These are phyloP conservation scores for Kalaharituber pfeilii DNA, from an alignment of 2,329 filamentous ascomycete genomes.

Conservation along the genomic window DNA sequence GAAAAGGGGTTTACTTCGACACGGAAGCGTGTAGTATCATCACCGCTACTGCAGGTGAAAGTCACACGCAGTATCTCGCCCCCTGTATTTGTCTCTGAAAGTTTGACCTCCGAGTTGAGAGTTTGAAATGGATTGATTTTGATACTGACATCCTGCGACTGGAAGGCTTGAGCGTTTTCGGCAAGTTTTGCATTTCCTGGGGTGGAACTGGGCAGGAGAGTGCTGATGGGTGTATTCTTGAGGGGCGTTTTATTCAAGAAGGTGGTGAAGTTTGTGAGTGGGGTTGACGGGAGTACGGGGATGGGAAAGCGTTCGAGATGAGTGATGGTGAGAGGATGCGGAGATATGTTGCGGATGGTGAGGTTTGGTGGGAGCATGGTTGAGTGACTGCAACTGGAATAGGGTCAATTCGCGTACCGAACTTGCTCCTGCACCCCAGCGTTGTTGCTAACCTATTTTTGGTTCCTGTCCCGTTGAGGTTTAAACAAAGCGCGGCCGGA, in stretches of 20 bases:
- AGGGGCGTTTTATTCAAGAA: slow-evolving; percentile 32
- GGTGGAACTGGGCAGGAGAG: slow-evolving; percentile 31
- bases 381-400: background rate
- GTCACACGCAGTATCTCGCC: background rate
- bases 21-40: background rate
- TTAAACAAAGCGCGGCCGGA: too few relatives aligned
- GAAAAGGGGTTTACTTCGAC: background rate
- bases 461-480: too few relatives aligned
- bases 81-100: background rate
- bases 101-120: background rate
- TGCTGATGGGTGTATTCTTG: slow-evolving; percentile 29
- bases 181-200: background rate
- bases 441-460: too few relatives aligned
- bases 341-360: slow-evolving; percentile 16
- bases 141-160: background rate
- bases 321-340: slow-evolving; percentile 9
- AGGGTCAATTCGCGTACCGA: too few relatives aligned
- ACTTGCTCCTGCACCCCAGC: too few relatives aligned
- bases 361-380: slow-evolving; percentile 1
- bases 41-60: background rate
- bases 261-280: slow-evolving; percentile 6
- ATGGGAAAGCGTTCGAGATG: slow-evolving; percentile 7
- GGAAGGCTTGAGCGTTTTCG: background rate
- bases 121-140: background rate
- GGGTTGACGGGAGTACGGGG: slow-evolving; percentile 2